Evolutionary conservation across 805 yeast genomes (phyloP).

Genomic region (Blastobotrys robertii): DNA sequence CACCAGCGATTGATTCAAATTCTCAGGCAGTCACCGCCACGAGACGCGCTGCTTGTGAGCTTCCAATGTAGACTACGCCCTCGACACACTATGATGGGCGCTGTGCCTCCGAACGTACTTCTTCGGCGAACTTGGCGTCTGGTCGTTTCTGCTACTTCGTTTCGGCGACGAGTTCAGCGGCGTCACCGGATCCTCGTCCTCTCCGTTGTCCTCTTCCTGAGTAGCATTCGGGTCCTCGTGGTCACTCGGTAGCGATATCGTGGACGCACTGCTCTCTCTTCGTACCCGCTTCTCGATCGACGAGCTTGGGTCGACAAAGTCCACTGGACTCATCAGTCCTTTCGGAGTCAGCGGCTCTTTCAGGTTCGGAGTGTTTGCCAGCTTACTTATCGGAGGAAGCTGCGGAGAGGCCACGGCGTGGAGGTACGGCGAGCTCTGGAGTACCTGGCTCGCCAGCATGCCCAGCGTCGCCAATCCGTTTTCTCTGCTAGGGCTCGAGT

Average conservation of each 20-base stretch:
- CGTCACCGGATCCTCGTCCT: neutral
- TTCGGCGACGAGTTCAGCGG: neutral
- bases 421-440: conserved; percentile 12
- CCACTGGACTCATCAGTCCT: conserved; percentile 19
- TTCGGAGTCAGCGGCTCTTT: neutral
- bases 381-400: neutral
- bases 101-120: conserved; percentile 8
- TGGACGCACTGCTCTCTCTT: conserved; percentile 28
- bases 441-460: conserved; percentile 43
- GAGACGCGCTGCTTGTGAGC: too few species aligned
- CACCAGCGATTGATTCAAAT: too few species aligned
- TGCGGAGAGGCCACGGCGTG: neutral
- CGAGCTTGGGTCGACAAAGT: conserved; percentile 6
- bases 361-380: neutral
- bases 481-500: neutral
- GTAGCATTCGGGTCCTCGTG: conserved; percentile 17
- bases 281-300: conserved; percentile 20
- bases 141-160: neutral
- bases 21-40: too few species aligned
- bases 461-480: conserved; percentile 42
- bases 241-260: conserved; percentile 26
- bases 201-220: conserved; percentile 6
- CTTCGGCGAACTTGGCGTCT: conserved; percentile 9
- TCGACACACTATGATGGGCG: too few species aligned
- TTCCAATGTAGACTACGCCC: too few species aligned